These are phyloP conservation scores for Trichoderma koningiopsis DNA, from an alignment of 2,329 filamentous ascomycete genomes.

Conservation along the genomic window DNA sequence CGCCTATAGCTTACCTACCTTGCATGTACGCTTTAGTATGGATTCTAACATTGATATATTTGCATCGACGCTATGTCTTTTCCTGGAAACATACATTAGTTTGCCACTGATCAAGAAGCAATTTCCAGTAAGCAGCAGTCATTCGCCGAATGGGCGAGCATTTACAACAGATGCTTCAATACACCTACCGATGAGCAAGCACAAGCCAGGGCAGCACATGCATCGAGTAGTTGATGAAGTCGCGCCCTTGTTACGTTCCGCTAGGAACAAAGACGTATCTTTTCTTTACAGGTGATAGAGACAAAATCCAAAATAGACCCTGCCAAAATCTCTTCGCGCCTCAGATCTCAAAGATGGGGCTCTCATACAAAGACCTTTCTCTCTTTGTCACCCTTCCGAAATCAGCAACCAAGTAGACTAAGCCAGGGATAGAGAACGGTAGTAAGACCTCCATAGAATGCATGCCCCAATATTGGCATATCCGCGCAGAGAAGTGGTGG, in stretches of 20 bases:
- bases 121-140: too few relatives aligned
- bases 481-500: background rate
- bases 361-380: background rate
- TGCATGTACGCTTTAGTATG: background rate
- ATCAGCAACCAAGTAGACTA: background rate
- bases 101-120: background rate
- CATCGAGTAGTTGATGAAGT: background rate
- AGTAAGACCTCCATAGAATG: constrained; percentile 11
- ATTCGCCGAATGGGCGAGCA: background rate
- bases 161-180: background rate
- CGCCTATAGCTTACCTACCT: too few relatives aligned
- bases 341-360: background rate
- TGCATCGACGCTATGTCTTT: background rate
- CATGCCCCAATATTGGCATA: background rate
- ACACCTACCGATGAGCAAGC: background rate
- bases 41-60: background rate
- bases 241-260: background rate
- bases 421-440: background rate
- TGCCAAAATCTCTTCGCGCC: background rate
- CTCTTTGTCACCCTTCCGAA: background rate
- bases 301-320: background rate
- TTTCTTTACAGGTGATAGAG: background rate
- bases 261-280: background rate
- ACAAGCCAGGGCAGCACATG: too few relatives aligned
- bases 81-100: background rate